Evolutionary conservation across 441 rosid genomes (phyloP), one percentile per base, ranked within the genome.

Genomic region (Eutrema salsugineum): DNA sequence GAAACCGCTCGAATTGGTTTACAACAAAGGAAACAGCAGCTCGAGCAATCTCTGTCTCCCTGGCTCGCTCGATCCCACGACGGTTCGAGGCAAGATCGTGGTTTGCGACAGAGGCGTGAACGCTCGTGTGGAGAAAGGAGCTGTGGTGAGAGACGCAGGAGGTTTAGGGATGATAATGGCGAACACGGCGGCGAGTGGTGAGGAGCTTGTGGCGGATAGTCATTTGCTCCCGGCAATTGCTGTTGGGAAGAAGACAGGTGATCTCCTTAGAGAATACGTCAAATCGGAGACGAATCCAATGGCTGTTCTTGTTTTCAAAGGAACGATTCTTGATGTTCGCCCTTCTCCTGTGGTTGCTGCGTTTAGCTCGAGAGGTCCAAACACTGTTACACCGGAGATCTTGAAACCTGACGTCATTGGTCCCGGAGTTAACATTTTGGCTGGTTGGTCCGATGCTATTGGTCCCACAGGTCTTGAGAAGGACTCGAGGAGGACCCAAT

Each of bases 261-360:
- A 89, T 73, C 3, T 75, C 33, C 83, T 89, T 3, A 84, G 90
- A 38, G 77, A 83, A 30, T 93, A 89, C n/a, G 83, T 79, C 8
- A 79, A 67, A 46, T 71, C 79, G 0, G 74, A 51, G 16, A 5
- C 76, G 3, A 84, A 81, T 12, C 95, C 97, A 12, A 83, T 81
- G 6, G 91, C 91, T 0, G 16, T 78, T 30, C 72, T 91, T 54
- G 79, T 81, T 15, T 93, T 93, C 5, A 83, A 87, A 15, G 97
- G 98, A 58, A 91, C 98, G 1, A 86, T 84, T 24, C 60, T 91
- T 79, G 80, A 84, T 39, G 86, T 89, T 16, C 66, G 39, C 20
- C 97, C 98, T 0, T 89, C 98, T 0, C 98, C 98, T 8, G 93
- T 91, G 11, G 98, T 91, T 10, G 98, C 98, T n/a, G 96, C 96